Evolutionary conservation across 306 rosid genomes (phyloP).

Genomic region (Echinosophora koreensis): DNA sequence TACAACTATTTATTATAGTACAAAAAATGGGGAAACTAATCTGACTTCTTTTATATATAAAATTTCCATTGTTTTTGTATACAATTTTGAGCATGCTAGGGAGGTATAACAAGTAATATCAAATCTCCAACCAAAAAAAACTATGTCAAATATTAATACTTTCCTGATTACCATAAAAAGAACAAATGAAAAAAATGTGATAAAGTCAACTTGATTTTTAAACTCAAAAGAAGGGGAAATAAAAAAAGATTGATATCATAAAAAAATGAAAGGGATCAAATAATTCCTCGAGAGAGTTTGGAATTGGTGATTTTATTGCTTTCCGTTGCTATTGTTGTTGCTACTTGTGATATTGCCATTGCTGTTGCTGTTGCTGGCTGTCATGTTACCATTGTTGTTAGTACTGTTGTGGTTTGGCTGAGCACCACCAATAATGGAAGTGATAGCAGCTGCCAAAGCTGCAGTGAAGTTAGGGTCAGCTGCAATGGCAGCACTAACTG

Average conservation of each 20-base stretch:
- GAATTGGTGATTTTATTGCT: slow-evolving; percentile 53
- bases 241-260: slow-evolving; percentile 6
- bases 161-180: slow-evolving; percentile 29
- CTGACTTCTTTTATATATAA: slow-evolving; percentile 30
- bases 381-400: slow-evolving; percentile 18
- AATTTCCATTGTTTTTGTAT: slow-evolving; percentile 5
- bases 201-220: slow-evolving; percentile 39
- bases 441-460: slow-evolving; percentile 71
- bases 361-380: neutral
- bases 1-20: slow-evolving; percentile 28
- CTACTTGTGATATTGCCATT: slow-evolving; percentile 35
- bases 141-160: slow-evolving; percentile 29
- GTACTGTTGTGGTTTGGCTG: slow-evolving; percentile 45
- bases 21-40: slow-evolving; percentile 33
- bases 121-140: slow-evolving; percentile 23
- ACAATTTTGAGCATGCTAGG: slow-evolving; percentile 44
- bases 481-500: slow-evolving; percentile 72
- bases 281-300: slow-evolving; percentile 45
- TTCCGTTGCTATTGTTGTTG: slow-evolving; percentile 46
- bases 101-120: slow-evolving; percentile 43
- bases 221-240: slow-evolving; percentile 16
- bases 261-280: slow-evolving; percentile 1
- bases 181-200: slow-evolving; percentile 5
- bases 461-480: slow-evolving; percentile 78
- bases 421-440: slow-evolving; percentile 65